Evolutionary conservation across 768 basidiomycete genomes (phyloP), one percentile per base, ranked within the genome.

Genomic region (Gloeopeniophorella convolvens): DNA sequence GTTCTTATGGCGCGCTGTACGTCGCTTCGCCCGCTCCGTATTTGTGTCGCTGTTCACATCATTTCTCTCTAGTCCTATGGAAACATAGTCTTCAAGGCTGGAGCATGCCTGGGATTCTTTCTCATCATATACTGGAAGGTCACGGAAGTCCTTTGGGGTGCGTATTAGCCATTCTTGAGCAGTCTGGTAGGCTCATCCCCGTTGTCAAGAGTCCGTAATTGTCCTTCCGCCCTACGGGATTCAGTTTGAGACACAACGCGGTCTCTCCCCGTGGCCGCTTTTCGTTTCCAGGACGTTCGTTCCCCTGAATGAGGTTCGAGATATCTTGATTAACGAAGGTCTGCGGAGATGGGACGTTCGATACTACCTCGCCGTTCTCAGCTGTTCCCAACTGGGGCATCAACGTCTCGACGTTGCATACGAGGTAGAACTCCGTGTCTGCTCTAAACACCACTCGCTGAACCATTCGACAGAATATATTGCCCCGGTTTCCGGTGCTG

Each of bases 321-420:
- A 87, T 49, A 69, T 85, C 36, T 58, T 89, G 24, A 82, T 90
- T 46, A 83, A 88, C 58, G 89, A 91, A 63, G 87, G 80, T 1
- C 63, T 89, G 13, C 71, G 66, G 10, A 65, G 84, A 40, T 91
- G 87, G 87, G 71, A 85, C 63, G 73, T 89, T 18, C 73, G 78
- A 13, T 86, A 79, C 60, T 88, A 85, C 60, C 67, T 89, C 8
- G 80, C 74, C 12, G 73, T 71, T 21, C 57, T 82, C 18, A 68
- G 69, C 26, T 59, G 63, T 28, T 61, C 68, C 26, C 54, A 49
- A 23, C 55, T 54, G 15, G 66, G 63, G 13, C 51, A 58, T 0
- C 60, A 69, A 55, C 56, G 59, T 11, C 54, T 85, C 5, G 68
- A 76, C 6, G 77, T 88, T 32, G 78, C 76, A 4, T 89, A 73